Evolutionary conservation across 1,139 yeast genomes (phyloP).

Genomic region (Kodamaea ohmeri): DNA sequence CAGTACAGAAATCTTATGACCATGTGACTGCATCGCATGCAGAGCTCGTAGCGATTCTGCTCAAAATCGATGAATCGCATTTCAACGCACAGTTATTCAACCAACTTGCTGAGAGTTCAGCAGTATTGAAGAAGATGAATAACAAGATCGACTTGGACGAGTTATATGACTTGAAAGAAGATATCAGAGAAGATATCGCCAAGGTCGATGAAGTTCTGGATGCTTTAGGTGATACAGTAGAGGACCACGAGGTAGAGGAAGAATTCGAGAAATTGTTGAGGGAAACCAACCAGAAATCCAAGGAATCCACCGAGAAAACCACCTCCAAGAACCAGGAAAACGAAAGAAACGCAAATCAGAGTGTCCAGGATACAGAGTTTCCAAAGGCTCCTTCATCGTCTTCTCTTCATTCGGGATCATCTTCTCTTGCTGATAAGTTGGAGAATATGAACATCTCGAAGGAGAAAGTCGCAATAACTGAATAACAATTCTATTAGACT

Average conservation of each 20-base stretch:
- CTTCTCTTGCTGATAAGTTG: slow-evolving; percentile 4
- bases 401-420: neutral
- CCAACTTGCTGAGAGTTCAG: slow-evolving; percentile 36
- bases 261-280: slow-evolving; percentile 13
- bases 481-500: too few species aligned
- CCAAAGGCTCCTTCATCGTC: neutral
- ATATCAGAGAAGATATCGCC: slow-evolving; percentile 40
- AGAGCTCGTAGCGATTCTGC: slow-evolving; percentile 37
- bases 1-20: slow-evolving; percentile 23
- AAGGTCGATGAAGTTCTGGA: slow-evolving; percentile 27
- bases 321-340: neutral
- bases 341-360: neutral
- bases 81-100: slow-evolving; percentile 38
- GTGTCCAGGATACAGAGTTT: neutral
- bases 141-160: slow-evolving; percentile 28
- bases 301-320: neutral
- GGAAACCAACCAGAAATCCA: slow-evolving; percentile 1
- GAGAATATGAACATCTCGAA: slow-evolving; percentile 3
- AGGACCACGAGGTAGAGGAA: slow-evolving; percentile 27
- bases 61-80: slow-evolving; percentile 48
- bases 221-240: slow-evolving; percentile 32
- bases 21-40: slow-evolving; percentile 30
- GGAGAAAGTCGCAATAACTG: neutral
- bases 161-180: slow-evolving; percentile 35
- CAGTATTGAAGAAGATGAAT: slow-evolving; percentile 35